Base-by-base conservation (phyloP, 129 eudicot species). In the Centaurea solstitialis region DNA sequence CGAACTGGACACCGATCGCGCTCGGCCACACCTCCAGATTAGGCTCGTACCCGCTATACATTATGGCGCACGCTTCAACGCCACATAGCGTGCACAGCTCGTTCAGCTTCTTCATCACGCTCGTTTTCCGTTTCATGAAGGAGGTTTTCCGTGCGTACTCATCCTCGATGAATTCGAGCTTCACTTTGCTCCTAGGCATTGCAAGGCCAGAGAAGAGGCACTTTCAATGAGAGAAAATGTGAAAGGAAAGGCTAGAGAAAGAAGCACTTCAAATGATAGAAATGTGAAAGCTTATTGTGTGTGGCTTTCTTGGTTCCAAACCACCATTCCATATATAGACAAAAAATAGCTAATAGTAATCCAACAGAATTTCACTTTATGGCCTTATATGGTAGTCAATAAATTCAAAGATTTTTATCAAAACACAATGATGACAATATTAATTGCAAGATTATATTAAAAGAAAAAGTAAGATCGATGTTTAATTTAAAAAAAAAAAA, bases 41-140 rank as follows among this genome's bases (percentile, higher is more conserved):
- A 1, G 70, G 4, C 0, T 69, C 75, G 28, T 39, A 73, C 3
- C 74, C 80, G 43, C 82, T 80, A 66, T 76, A 86, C 9, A 88
- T 38, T 67, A 88, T 83, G n/a, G 68, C 76, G 15, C 87, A 88
- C 12, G 87, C 86, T 0, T 80, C 76, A 6, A 80, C 76, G 0
- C 28, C 89, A 5, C 92, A 88, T 22, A 88, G 72, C 37, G 50
- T 83, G 77, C 74, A 76, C 0, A 88, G 76, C 77, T 88, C 89
- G 7, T 33, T 10, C 62, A 74, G 41, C 68, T 86, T 88, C 68
- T 77, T 88, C 64, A 68, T 35, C 37, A 88, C 6, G 1, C 82
- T 74, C 6, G 57, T 76, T 76, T 81, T 83, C 39, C 89, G 76
- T 70, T 83, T 88, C 84, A 11, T 83, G 73, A 11, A 86, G 0